Base-by-base conservation (phyloP, 306 rosid species). In the Spatholobus suberectus region DNA sequence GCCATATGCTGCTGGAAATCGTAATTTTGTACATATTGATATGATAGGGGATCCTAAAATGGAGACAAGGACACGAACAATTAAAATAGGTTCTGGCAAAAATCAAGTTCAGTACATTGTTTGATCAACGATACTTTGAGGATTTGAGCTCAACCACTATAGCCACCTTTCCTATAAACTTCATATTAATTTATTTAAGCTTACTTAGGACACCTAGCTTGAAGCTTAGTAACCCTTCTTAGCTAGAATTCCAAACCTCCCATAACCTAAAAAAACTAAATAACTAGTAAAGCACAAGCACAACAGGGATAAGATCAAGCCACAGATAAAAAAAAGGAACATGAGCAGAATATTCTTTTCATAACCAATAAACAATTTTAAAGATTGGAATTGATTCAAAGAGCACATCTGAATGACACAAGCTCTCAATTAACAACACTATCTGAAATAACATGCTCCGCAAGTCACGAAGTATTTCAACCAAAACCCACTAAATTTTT, bases 81-180 rank as follows among this genome's bases (percentile, higher is more conserved):
- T 29, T n/a, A n/a, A n/a, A n/a, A 5, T n/a, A 54, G 49, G 27
- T 35, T n/a, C 17, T 41, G 29, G 32, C 8, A 13, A 74, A 52
- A 65, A 54, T 43, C 26, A 35, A 83, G 40, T 70, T 83, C 35
- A 59, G 58, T 24, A 70, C 41, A 20, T 21, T 43, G 47, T 58
- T 77, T 35, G 32, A 15, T 23, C 21, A 1, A 13, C 11, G 61
- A 43, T 46, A 44, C 44, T 32, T 44, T 40, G 51, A 71, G 26
- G 24, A 43, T 76, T 66, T 66, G 65, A 75, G 35, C 47, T 67
- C 66, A 78, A 68, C 20, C 24, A 52, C 11, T 27, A 40, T 40
- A 18, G 21, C 23, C 40, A 52, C 7, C 11, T 1, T 54, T 69
- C 40, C 20, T n/a, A 67, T 66, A 27, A 55, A 67, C 70, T 23